Conservation (phyloP, 2,329 filamentous ascomycete species). For the Penicillium sp. region DNA sequence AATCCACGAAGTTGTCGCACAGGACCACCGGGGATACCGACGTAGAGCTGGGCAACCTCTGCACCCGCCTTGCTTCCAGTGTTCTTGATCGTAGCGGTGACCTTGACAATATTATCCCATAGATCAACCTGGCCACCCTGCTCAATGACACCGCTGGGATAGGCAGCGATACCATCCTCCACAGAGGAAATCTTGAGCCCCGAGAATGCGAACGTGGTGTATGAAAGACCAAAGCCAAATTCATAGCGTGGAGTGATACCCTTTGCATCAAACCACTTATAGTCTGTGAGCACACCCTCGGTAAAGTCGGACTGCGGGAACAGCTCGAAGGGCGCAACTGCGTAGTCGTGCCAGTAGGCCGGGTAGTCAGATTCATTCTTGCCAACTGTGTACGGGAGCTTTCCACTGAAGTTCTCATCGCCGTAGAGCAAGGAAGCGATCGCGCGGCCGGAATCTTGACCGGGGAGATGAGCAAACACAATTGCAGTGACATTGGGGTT, state of each 20-base stretch:
- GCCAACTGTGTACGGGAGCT: conserved; percentile 60
- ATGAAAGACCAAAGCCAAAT: conserved; percentile 61
- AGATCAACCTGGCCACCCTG: conserved; percentile 55
- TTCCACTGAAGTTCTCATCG: conserved; percentile 59
- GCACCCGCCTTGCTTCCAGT: conserved; percentile 43
- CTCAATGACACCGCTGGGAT: conserved; percentile 47
- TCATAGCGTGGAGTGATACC: conserved; percentile 59
- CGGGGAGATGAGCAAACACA: conserved; percentile 70
- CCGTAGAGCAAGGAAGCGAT: conserved; percentile 73
- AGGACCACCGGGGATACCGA: conserved; percentile 68
- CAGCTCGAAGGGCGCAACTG: conserved; percentile 55
- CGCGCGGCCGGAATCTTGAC: conserved; percentile 71
- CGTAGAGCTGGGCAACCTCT: conserved; percentile 58
- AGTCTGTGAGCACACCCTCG: conserved; percentile 63
- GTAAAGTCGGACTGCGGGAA: conserved; percentile 58
- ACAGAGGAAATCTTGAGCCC: conserved; percentile 48
- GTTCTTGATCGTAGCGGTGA: conserved; percentile 47
- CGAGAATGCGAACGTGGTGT: conserved; percentile 61
- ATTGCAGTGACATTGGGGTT: conserved; percentile 70
- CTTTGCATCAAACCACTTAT: conserved; percentile 48
- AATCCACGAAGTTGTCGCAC: conserved; percentile 69
- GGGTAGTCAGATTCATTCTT: conserved; percentile 50
- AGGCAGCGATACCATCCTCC: conserved; percentile 25
- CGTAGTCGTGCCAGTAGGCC: conserved; percentile 33
- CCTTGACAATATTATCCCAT: conserved; percentile 46